Evolutionary conservation across 2,329 filamentous ascomycete species (phyloP), one percentile per base, ranked within the genome.

Genomic region (Microsporum audouinii): DNA sequence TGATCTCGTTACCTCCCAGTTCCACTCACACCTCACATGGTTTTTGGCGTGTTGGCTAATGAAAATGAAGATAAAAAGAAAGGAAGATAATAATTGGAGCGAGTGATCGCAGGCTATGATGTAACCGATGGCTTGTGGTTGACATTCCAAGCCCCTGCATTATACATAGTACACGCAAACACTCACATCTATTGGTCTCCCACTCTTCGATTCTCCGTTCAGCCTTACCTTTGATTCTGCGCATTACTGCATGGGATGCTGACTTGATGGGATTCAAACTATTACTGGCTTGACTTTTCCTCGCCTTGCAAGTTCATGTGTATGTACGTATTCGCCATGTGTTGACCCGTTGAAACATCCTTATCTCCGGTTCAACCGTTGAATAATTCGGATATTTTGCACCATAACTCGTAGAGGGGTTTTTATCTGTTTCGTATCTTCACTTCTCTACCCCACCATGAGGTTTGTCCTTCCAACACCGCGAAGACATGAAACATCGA

Each of bases 21-120:
- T 53, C 49, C 49, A 53, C 49, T 34, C 49, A 53, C 49, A 53
- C 49, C 49, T 53, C 49, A 53, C 49, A 53, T 53, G 49, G 49
- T n/a, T 34, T 31, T 29, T n/a, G 27, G 27, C 49, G 31, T 7
- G 49, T 10, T 31, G 8, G 31, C 27, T 31, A 53, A 31, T 34
- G 33, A 23, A 23, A 23, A 23, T 23, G 17, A 23, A 23, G 17
- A 34, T 33, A 31, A 43, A 43, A 43, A 43, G 39, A 43, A 43
- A 23, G 17, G 17, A 23, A 23, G 17, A 23, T 23, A 23, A 23
- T 23, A 23, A 23, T 23, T 43, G 12, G 5, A 43, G 10, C 39
- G 39, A 43, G 39, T 43, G 39, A 43, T 14, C 7, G 39, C 39
- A 14, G 39, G n/a, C n/a, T 7, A 43, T 43, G 39, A 17, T 17